phyloP scores from a whole-genome alignment of 1,284 basidiomycete species.

The Filobasidium uniguttulatum region DNA sequence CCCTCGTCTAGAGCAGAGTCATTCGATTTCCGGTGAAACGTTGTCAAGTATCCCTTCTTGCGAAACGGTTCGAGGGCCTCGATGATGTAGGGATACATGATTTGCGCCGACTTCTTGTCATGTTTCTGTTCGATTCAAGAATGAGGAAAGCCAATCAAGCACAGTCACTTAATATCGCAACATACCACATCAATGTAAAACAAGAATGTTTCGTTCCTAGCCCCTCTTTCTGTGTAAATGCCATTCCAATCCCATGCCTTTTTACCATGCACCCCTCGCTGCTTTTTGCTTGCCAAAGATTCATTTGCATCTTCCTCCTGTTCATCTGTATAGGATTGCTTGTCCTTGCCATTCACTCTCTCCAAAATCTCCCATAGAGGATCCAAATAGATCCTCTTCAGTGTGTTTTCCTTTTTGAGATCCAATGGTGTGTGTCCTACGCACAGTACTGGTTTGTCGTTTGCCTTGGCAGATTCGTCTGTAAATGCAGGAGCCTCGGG shows the following conservation, averaged over 20 bases:
- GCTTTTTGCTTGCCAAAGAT: too few species aligned
- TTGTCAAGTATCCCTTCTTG: slow-evolving; percentile 21
- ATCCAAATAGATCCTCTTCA: slow-evolving; percentile 19
- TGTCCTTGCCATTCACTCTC: slow-evolving; percentile 12
- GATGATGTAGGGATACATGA: slow-evolving; percentile 20
- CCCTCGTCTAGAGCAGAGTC: slow-evolving; percentile 11
- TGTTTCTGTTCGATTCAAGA: slow-evolving; percentile 3
- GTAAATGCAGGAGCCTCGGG: too few species aligned
- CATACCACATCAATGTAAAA: slow-evolving; percentile 24
- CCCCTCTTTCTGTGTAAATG: slow-evolving; percentile 11
- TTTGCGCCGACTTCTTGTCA: slow-evolving; percentile 17
- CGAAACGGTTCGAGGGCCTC: slow-evolving; percentile 19
- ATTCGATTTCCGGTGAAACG: slow-evolving; percentile 10
- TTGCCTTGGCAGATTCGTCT: background rate
- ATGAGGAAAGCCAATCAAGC: background rate
- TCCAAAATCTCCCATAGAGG: slow-evolving; percentile 20
- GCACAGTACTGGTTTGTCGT: slow-evolving; percentile 7
- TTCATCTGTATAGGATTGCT: background rate
- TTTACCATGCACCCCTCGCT: slow-evolving; percentile 16
- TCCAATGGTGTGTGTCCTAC: slow-evolving; percentile 19
- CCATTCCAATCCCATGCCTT: slow-evolving; percentile 18
- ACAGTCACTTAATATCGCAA: background rate
- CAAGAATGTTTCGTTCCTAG: slow-evolving; percentile 10
- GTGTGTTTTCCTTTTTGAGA: slow-evolving; percentile 15
- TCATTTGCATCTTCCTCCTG: background rate